Conservation (phyloP, 495 filamentous ascomycete genomes). For the Penicillium maclennaniae region DNA sequence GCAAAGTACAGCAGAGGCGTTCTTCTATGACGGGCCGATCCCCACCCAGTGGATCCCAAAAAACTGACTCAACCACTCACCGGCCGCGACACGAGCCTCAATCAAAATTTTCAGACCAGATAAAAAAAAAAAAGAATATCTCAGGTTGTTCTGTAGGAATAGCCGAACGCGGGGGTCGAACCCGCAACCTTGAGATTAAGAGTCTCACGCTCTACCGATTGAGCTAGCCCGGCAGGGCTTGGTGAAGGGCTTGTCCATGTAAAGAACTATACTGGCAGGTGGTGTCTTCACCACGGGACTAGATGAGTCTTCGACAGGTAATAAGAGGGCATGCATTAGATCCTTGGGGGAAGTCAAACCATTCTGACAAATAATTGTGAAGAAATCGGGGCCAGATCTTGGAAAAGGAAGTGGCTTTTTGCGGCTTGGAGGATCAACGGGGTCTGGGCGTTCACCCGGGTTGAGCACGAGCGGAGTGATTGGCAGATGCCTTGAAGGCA, state of each 20-base stretch:
- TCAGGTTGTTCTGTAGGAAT: slow-evolving; percentile 20
- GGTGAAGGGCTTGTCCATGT: slow-evolving; percentile 6
- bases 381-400: neutral
- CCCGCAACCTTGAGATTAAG: slow-evolving; percentile 60
- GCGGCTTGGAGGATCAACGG: neutral
- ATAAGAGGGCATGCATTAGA: neutral
- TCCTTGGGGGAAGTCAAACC: neutral
- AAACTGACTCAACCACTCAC: slow-evolving; percentile 11
- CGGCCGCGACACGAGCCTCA: neutral
- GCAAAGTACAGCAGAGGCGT: neutral
- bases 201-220: slow-evolving; percentile 59
- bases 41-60: slow-evolving; percentile 9
- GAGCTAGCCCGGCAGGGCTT: slow-evolving; percentile 50
- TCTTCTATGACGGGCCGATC: slow-evolving; percentile 10
- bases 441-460: slow-evolving; percentile 6
- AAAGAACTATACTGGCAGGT: neutral
- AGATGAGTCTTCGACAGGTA: neutral
- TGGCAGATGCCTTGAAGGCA: slow-evolving; percentile 7
- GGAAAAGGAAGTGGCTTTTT: neutral
- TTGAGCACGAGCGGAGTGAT: neutral
- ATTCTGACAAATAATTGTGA: neutral
- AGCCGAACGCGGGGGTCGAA: slow-evolving; percentile 58
- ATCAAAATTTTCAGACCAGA: slow-evolving; percentile 13
- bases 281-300: neutral
- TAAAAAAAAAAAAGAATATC: slow-evolving; percentile 17